Percentiles rank a stretch among this genome's conserved stretches.
Conservation (phyloP, 805 yeast species). For the Candida ponderosae region DNA sequence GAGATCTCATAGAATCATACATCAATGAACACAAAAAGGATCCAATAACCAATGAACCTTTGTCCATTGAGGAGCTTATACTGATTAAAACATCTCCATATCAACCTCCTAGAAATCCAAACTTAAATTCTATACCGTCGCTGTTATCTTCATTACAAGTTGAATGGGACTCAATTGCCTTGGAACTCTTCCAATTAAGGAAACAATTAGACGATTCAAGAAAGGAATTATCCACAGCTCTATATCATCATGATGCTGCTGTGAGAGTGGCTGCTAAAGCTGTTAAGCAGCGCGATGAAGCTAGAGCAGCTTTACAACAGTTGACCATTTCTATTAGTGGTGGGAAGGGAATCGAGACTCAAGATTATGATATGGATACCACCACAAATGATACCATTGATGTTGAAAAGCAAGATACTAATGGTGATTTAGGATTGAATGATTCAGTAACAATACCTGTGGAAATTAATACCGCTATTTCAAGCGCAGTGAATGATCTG, state of each 20-base stretch:
- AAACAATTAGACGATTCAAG: constrained; percentile 61
- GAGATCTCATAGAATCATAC: constrained; percentile 49
- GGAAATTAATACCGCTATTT: constrained; percentile 3
- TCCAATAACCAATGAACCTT: constrained; percentile 63
- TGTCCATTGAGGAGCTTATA: constrained; percentile 52
- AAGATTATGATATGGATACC: not conserved
- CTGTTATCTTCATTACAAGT: constrained; percentile 69
- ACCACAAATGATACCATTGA: not conserved
- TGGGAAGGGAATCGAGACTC: constrained; percentile 5
- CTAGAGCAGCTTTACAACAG: constrained; percentile 54
- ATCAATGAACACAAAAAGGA: constrained; percentile 61
- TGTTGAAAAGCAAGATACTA: not conserved
- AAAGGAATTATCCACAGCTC: constrained; percentile 66
- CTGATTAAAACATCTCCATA: constrained; percentile 25
- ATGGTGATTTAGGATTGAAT: not conserved
- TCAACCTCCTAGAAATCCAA: constrained; percentile 34
- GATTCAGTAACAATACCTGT: constrained; percentile 5
- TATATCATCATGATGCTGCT: constrained; percentile 88
- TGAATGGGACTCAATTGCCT: constrained; percentile 83
- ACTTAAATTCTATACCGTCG: constrained; percentile 67
- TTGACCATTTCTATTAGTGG: constrained; percentile 35
- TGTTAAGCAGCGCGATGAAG: constrained; percentile 69
- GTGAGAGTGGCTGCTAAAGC: constrained; percentile 74
- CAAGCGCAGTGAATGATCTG: constrained; percentile 9
- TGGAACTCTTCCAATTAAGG: constrained; percentile 71